Evolutionary conservation across 345 rosid genomes (phyloP).

Genomic region (Aquilaria sinensis): DNA sequence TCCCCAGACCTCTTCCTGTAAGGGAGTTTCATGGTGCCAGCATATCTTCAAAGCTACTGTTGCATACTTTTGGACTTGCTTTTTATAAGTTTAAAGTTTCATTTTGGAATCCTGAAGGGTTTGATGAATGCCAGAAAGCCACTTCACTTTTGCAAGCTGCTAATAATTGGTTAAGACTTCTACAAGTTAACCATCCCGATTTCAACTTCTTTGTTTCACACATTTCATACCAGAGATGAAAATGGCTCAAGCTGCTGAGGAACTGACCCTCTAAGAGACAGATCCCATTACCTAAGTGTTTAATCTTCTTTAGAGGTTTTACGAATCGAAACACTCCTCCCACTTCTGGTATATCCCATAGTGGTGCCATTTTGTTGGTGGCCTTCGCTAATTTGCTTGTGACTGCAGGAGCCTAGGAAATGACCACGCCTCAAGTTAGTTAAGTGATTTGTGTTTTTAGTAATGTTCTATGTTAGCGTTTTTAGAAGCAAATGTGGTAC

Average conservation of each 20-base stretch:
- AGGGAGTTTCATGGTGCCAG: constrained; percentile 28
- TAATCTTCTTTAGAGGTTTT: too few species aligned
- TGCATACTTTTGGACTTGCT: constrained; percentile 78
- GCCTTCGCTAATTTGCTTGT: too few species aligned
- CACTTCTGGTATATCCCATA: too few species aligned
- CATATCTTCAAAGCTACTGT: constrained; percentile 35
- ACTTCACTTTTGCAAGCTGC: constrained; percentile 53
- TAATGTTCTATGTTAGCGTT: too few species aligned
- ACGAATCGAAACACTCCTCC: too few species aligned
- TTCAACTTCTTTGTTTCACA: constrained; percentile 61
- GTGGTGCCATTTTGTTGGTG: too few species aligned
- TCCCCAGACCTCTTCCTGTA: constrained; percentile 14
- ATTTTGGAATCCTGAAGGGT: constrained; percentile 61
- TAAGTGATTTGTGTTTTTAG: too few species aligned
- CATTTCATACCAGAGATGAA: constrained; percentile 33
- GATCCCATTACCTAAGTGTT: background rate
- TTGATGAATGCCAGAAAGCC: constrained; percentile 43
- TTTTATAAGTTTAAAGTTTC: constrained; percentile 70
- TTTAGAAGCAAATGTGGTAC: too few species aligned
- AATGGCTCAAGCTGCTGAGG: constrained; percentile 6
- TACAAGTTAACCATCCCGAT: constrained; percentile 76
- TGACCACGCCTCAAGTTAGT: too few species aligned
- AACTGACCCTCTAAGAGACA: constrained; percentile 17
- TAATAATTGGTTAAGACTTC: constrained; percentile 61
- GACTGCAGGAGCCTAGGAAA: too few species aligned